Percentiles rank a stretch among this genome's conserved stretches.
phyloP scores from a whole-genome alignment of 306 rosid species.

The Cyclanthera cordifolia region DNA sequence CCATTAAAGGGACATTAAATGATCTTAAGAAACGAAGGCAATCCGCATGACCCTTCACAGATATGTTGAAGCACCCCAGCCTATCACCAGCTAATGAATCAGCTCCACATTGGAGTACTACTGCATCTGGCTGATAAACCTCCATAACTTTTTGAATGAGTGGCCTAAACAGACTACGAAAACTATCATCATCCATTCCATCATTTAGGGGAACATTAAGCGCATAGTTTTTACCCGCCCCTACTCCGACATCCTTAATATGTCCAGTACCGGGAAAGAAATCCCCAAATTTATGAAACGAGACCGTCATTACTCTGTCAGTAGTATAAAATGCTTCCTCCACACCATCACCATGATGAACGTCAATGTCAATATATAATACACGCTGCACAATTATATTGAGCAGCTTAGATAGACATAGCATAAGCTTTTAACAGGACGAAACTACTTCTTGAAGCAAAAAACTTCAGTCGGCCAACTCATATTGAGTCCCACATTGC shows the following conservation, averaged over 20 bases:
- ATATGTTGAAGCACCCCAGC: constrained; percentile 84
- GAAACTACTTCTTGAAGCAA: no score
- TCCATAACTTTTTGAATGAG: constrained; percentile 71
- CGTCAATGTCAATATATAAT: constrained; percentile 24
- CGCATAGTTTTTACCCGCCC: constrained; percentile 70
- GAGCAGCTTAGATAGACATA: constrained; percentile 7
- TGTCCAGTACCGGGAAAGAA: constrained; percentile 93
- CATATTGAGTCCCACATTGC: not conserved
- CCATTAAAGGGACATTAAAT: constrained; percentile 74
- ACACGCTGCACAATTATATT: constrained; percentile 51
- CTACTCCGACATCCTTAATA: constrained; percentile 53
- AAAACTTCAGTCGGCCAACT: no score
- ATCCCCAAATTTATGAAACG: constrained; percentile 83
- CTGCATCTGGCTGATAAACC: constrained; percentile 74
- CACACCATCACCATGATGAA: constrained; percentile 92
- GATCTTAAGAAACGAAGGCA: constrained; percentile 79
- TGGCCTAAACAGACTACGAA: constrained; percentile 61
- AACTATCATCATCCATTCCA: constrained; percentile 75
- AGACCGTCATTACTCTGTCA: constrained; percentile 85
- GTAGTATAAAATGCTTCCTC: constrained; percentile 97
- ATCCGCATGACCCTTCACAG: constrained; percentile 85
- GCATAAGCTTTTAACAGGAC: not conserved
- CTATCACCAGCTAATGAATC: constrained; percentile 57
- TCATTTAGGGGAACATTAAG: constrained; percentile 71
- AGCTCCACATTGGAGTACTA: constrained; percentile 90